These are phyloP conservation scores for Cordyceps javanica DNA, from an alignment of 2,329 filamentous ascomycete species.

Conservation along the genomic window DNA sequence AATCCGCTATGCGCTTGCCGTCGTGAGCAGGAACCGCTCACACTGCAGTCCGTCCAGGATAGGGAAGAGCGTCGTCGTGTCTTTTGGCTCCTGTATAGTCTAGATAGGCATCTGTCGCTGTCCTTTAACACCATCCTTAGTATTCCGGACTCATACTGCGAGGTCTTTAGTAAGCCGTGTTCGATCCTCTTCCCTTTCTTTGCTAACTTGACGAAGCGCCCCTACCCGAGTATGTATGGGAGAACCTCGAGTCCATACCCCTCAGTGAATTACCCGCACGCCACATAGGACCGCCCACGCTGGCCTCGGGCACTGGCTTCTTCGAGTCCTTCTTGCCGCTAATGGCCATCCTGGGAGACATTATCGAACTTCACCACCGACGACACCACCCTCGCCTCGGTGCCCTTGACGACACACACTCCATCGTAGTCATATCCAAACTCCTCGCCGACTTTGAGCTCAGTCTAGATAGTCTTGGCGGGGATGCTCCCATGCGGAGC, in stretches of 20 bases:
- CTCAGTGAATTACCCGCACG: constrained; percentile 26
- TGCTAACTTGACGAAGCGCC: constrained; percentile 22
- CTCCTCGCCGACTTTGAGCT: constrained; percentile 33
- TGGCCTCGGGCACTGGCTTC: constrained; percentile 35
- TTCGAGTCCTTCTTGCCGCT: constrained; percentile 46
- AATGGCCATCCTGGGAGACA: constrained; percentile 42
- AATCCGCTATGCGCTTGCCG: constrained; percentile 28
- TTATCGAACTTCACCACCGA: constrained; percentile 40
- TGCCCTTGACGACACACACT: constrained; percentile 27
- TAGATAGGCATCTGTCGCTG: constrained; percentile 41
- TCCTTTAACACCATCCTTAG: constrained; percentile 39
- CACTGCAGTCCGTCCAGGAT: constrained; percentile 30
- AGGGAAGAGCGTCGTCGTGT: constrained; percentile 40
- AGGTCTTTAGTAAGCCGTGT: constrained; percentile 28
- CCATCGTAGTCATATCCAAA: constrained; percentile 28
- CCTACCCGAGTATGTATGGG: constrained; percentile 35
- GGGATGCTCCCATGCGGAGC: constrained; percentile 16
- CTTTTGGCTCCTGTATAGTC: constrained; percentile 42
- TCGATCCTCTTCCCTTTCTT: background rate
- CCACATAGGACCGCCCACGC: constrained; percentile 31
- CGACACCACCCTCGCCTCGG: constrained; percentile 38
- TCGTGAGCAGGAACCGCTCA: constrained; percentile 22
- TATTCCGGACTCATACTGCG: constrained; percentile 41
- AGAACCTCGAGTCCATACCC: constrained; percentile 29
- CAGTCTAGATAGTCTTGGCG: constrained; percentile 28